Percentiles rank a stretch among this genome's conserved stretches.
Evolutionary conservation across 2,329 filamentous ascomycete genomes (phyloP).

Genomic region (Xylaria sp.): DNA sequence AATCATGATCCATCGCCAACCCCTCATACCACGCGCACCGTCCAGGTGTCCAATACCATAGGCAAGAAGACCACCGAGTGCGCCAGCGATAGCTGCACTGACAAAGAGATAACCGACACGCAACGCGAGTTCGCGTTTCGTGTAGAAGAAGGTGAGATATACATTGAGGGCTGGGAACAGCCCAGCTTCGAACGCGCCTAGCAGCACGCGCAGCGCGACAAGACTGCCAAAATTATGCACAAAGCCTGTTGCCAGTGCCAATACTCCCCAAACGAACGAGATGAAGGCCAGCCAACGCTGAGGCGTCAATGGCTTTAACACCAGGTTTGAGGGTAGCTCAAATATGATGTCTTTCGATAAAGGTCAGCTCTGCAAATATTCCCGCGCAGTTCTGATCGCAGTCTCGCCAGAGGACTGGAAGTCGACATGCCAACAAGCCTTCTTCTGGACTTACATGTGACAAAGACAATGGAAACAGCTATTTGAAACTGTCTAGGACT

Average conservation of each 20-base stretch:
- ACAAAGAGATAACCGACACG: slow-evolving; percentile 77
- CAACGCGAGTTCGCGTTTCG: slow-evolving; percentile 72
- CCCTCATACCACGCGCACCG: slow-evolving; percentile 65
- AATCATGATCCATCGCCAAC: slow-evolving; percentile 77
- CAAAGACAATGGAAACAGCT: slow-evolving; percentile 69
- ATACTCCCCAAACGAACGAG: slow-evolving; percentile 67
- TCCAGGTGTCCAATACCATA: slow-evolving; percentile 78
- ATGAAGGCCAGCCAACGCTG: slow-evolving; percentile 70
- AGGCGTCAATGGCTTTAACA: slow-evolving; percentile 67
- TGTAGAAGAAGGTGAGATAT: slow-evolving; percentile 75
- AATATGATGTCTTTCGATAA: slow-evolving; percentile 52
- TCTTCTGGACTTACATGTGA: slow-evolving; percentile 58
- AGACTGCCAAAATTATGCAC: slow-evolving; percentile 68
- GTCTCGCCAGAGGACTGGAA: not conserved
- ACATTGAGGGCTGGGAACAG: slow-evolving; percentile 39
- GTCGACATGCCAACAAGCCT: slow-evolving; percentile 34
- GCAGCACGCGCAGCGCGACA: slow-evolving; percentile 70
- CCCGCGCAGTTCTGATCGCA: not conserved
- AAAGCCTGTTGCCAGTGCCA: slow-evolving; percentile 73
- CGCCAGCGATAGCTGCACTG: slow-evolving; percentile 72
- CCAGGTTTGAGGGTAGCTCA: slow-evolving; percentile 69
- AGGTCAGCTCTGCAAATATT: not conserved
- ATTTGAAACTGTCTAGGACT: slow-evolving; percentile 71
- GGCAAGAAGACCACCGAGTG: slow-evolving; percentile 73
- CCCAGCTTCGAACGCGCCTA: slow-evolving; percentile 61